These are phyloP conservation scores for Chrysanthemum seticuspe DNA, from an alignment of 129 eudicot genomes.

Conservation along the genomic window DNA sequence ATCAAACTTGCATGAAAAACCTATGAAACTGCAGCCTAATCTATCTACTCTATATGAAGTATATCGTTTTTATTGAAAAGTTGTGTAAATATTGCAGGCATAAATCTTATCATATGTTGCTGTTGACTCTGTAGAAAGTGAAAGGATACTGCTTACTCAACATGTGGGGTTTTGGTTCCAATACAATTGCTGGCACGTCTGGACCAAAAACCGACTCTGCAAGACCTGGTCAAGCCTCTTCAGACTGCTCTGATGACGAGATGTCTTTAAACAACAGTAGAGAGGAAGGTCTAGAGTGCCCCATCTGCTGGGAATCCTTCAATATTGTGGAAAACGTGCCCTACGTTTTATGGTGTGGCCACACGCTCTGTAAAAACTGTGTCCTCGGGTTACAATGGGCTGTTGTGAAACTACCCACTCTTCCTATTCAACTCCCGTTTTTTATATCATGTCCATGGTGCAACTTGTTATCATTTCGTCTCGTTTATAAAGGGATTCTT, in stretches of 20 bases:
- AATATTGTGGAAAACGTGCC: constrained; percentile 57
- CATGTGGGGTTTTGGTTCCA: constrained; percentile 59
- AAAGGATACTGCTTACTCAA: constrained; percentile 3
- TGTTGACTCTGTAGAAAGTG: constrained; percentile 22
- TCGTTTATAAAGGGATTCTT: constrained; percentile 44
- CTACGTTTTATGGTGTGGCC: constrained; percentile 61
- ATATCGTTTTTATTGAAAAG: neutral
- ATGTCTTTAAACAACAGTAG: constrained; percentile 42
- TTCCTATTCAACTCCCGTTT: constrained; percentile 54
- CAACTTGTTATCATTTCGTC: constrained; percentile 45
- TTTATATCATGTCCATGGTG: constrained; percentile 63
- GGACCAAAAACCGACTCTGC: constrained; percentile 23
- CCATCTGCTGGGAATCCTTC: constrained; percentile 67
- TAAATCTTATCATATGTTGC: constrained; percentile 19
- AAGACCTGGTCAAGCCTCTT: constrained; percentile 36
- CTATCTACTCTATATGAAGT: neutral
- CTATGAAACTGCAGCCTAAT: neutral
- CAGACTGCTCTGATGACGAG: constrained; percentile 62
- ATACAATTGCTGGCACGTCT: constrained; percentile 30
- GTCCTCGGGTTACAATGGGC: constrained; percentile 64
- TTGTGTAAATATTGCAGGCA: constrained; percentile 13
- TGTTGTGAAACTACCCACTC: constrained; percentile 51
- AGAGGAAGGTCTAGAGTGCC: constrained; percentile 60
- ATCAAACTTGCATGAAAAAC: neutral
- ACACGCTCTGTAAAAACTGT: constrained; percentile 60